These are phyloP conservation scores for Aegilops tauschii DNA, from an alignment of 176 grass and related monocot species.

Conservation along the genomic window DNA sequence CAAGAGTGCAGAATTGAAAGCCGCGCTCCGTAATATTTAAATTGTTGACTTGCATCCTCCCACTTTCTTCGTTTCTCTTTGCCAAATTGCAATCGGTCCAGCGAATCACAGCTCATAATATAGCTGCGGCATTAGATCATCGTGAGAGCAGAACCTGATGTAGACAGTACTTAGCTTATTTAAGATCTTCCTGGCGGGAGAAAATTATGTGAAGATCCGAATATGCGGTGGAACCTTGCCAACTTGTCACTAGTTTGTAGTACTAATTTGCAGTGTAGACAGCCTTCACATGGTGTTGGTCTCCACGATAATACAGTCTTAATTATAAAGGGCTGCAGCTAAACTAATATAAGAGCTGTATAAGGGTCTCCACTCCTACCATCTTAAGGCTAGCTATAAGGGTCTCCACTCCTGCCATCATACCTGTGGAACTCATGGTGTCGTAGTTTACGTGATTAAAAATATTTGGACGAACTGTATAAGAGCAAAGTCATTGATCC, in stretches of 20 bases:
- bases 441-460: neutral
- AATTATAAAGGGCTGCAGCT: too few relatives aligned
- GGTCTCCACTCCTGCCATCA: neutral
- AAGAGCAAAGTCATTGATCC: neutral
- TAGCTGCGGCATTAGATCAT: neutral
- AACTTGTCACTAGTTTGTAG: neutral
- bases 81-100: neutral
- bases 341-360: too few relatives aligned
- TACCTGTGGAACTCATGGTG: neutral
- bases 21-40: neutral
- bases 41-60: neutral
- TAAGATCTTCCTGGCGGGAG: neutral
- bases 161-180: neutral
- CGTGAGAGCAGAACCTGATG: neutral
- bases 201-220: neutral
- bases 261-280: too few relatives aligned
- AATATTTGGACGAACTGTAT: neutral
- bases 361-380: too few relatives aligned
- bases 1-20: too few relatives aligned
- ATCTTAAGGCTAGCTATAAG: neutral
- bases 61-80: neutral
- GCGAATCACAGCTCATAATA: neutral
- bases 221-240: neutral
- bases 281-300: too few relatives aligned
- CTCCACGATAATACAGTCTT: too few relatives aligned